phyloP scores from a whole-genome alignment of 1,139 yeast species.

The Hyphopichia khmerensis region DNA sequence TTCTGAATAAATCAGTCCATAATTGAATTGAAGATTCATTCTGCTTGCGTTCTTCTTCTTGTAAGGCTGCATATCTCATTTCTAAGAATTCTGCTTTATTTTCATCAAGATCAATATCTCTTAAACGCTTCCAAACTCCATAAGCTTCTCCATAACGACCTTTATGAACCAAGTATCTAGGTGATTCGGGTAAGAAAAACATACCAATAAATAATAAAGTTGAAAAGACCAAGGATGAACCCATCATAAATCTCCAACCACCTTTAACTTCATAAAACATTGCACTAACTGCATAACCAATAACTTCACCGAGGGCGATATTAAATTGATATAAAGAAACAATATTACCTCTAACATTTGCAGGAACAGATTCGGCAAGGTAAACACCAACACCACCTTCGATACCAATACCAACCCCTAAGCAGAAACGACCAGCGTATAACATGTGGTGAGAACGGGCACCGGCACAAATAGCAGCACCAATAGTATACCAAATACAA shows the following conservation, averaged over 20 bases:
- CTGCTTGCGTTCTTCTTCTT: slow-evolving; percentile 24
- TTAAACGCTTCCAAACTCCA: slow-evolving; percentile 53
- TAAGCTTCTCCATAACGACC: slow-evolving; percentile 51
- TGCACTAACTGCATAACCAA: slow-evolving; percentile 58
- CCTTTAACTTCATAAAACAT: slow-evolving; percentile 52
- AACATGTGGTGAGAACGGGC: slow-evolving; percentile 40
- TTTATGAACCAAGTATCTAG: slow-evolving; percentile 53
- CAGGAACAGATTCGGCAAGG: slow-evolving; percentile 59
- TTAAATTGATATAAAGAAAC: slow-evolving; percentile 58
- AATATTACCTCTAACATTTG: slow-evolving; percentile 54
- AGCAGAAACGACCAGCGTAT: slow-evolving; percentile 55
- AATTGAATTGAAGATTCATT: slow-evolving; percentile 26
- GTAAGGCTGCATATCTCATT: slow-evolving; percentile 31
- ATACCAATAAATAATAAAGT: slow-evolving; percentile 47
- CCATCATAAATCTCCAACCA: slow-evolving; percentile 63
- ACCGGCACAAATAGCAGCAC: slow-evolving; percentile 56
- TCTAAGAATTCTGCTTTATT: slow-evolving; percentile 53
- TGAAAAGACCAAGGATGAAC: slow-evolving; percentile 57
- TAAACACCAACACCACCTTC: slow-evolving; percentile 64
- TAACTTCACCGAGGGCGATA: slow-evolving; percentile 58
- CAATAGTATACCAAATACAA: slow-evolving; percentile 55
- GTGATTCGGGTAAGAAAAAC: slow-evolving; percentile 50
- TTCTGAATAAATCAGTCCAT: slow-evolving; percentile 49
- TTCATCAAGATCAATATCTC: slow-evolving; percentile 39
- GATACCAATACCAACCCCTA: slow-evolving; percentile 57